Conservation (phyloP, 2,329 filamentous ascomycete species). For the Elsinoe necatrix region DNA sequence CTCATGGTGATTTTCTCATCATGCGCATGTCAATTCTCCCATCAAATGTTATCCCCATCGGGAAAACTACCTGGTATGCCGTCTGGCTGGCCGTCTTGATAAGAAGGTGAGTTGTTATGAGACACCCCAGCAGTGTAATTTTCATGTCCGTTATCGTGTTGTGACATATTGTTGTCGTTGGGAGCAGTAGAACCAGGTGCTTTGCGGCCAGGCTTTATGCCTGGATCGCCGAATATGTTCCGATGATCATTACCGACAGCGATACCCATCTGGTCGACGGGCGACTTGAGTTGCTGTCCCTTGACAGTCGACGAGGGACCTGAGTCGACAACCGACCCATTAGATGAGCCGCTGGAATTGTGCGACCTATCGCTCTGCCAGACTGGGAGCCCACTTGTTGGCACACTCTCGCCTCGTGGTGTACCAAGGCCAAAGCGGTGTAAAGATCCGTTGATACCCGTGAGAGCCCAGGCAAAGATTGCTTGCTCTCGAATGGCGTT, state of each 20-base stretch:
- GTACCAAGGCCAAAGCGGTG: slow-evolving; percentile 55
- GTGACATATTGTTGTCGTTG: neutral
- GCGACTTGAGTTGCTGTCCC: slow-evolving; percentile 4
- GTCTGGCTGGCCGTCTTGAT: neutral
- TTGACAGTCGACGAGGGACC: slow-evolving; percentile 16
- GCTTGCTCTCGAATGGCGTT: slow-evolving; percentile 72
- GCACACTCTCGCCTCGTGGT: slow-evolving; percentile 55
- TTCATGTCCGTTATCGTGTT: neutral
- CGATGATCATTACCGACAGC: slow-evolving; percentile 15
- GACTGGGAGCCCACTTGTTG: slow-evolving; percentile 51
- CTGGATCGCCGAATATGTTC: slow-evolving; percentile 28
- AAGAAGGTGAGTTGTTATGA: neutral
- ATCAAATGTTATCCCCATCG: neutral
- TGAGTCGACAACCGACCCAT: slow-evolving; percentile 14
- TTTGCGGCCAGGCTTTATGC: slow-evolving; percentile 21
- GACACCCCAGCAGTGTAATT: neutral
- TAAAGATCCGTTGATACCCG: slow-evolving; percentile 69
- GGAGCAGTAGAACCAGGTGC: neutral
- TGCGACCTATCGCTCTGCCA: slow-evolving; percentile 41
- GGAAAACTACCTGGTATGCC: neutral
- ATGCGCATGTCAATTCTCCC: neutral
- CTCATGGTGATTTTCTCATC: neutral
- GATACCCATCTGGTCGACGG: slow-evolving; percentile 11
- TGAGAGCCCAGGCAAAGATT: slow-evolving; percentile 78
- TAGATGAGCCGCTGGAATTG: slow-evolving; percentile 16